Evolutionary conservation across 2,329 filamentous ascomycete genomes (phyloP), one percentile per base, ranked within the genome.

Genomic region (Microdochium paspali): DNA sequence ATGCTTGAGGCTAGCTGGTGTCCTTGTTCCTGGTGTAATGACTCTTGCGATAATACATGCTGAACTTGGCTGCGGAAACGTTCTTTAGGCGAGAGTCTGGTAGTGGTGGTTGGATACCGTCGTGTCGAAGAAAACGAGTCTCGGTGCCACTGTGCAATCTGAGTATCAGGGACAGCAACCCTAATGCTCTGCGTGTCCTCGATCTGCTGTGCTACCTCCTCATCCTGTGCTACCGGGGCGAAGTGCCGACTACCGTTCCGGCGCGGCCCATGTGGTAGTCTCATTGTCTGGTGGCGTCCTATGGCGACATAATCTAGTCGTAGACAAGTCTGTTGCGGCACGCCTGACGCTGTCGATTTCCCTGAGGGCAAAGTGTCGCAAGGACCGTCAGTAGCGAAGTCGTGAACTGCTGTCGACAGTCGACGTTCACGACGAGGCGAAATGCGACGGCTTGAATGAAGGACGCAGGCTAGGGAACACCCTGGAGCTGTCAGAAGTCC

Each of bases 11-110:
- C 18, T 15, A 10, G 47, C 15, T 47, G 32, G 12, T 21, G 35
- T 15, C 18, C 40, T 3, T 43, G 24, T 2, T 53, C 49, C 2
- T 48, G 45, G 13, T 45, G 28, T 24, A 24, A 39, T 13, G 50
- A 10, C 32, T 43, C 46, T 20, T 57, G 54, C 26, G 43, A 51
- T n/a, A 56, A 25, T 2, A 56, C 46, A 24, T 58, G 46, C 21
- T 51, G 56, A 18, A 60, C 52, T 15, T 50, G 52, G 10, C 44
- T 50, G 13, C 51, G 53, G 32, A 60, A 58, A 10, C 46, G 46
- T 18, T 56, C 48, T 44, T 26, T 39, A 4, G 52, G 50, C 44
- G 51, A 48, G 24, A 21, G 30, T 45, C 24, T 48, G 49, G 12
- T 45, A 49, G 10, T 31, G 26, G 15, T 49, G 42, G 10, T 32